Conservation (phyloP, 129 eudicot species). For the Flaveria brownii region DNA sequence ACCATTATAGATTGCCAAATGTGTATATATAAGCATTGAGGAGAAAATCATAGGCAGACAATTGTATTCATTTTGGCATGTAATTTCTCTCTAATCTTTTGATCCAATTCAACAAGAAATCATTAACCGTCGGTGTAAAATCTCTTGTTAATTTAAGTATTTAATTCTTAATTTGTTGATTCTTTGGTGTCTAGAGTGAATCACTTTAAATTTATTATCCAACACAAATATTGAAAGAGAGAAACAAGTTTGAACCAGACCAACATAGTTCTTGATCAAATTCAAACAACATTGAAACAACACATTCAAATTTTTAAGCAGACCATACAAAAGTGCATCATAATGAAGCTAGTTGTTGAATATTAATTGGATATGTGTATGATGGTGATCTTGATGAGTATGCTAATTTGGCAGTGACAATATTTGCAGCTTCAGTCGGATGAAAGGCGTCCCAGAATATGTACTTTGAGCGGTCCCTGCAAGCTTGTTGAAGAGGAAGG, state of each 20-base stretch:
- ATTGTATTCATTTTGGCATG: too few relatives aligned
- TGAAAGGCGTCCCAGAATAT: slow-evolving; percentile 97
- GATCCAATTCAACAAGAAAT: too few relatives aligned
- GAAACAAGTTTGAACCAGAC: not conserved
- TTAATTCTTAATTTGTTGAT: too few relatives aligned
- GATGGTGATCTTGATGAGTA: slow-evolving; percentile 44
- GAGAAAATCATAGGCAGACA: too few relatives aligned
- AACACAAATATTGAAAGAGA: slow-evolving; percentile 4
- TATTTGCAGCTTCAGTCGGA: slow-evolving; percentile 82
- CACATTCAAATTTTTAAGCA: not conserved
- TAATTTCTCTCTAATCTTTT: too few relatives aligned
- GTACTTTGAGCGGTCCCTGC: slow-evolving; percentile 60
- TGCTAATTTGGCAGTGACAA: slow-evolving; percentile 59
- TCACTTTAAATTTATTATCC: not conserved
- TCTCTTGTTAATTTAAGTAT: too few relatives aligned
- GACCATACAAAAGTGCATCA: slow-evolving; percentile 26
- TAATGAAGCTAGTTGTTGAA: slow-evolving; percentile 66
- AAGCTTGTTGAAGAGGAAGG: slow-evolving; percentile 76
- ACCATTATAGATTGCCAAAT: too few relatives aligned
- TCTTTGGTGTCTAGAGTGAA: too few relatives aligned
- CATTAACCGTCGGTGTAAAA: too few relatives aligned
- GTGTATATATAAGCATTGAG: too few relatives aligned
- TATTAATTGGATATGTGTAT: slow-evolving; percentile 66
- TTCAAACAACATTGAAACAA: slow-evolving; percentile 9
- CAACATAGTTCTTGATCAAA: slow-evolving; percentile 16